Percentiles rank a stretch among this genome's conserved stretches.
Evolutionary conservation across 2,329 filamentous ascomycete genomes (phyloP).

Genomic region (Didymella exigua): DNA sequence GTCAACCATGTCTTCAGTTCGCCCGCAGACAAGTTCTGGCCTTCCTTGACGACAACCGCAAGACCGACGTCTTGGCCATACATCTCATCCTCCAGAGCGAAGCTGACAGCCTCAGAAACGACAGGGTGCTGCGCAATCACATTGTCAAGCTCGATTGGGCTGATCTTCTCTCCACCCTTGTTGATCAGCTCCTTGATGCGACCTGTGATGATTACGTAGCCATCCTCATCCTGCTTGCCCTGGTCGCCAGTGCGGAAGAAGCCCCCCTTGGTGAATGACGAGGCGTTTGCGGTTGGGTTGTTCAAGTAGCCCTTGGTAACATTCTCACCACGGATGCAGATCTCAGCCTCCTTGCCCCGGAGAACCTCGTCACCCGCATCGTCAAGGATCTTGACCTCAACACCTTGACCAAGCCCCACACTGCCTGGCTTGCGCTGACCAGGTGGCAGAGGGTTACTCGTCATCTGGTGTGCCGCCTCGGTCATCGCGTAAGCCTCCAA

Average conservation of each 20-base stretch:
- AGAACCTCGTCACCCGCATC: constrained; percentile 69
- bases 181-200: constrained; percentile 93
- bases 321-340: constrained; percentile 81
- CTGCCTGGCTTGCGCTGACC: constrained; percentile 78
- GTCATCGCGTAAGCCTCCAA: constrained; percentile 94
- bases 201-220: constrained; percentile 86
- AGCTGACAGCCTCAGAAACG: constrained; percentile 79
- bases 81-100: constrained; percentile 80
- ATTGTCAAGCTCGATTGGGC: constrained; percentile 86
- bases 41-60: constrained; percentile 74
- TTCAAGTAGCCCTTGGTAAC: constrained; percentile 86
- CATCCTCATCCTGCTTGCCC: constrained; percentile 78
- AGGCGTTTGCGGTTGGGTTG: constrained; percentile 75
- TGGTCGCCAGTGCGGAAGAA: constrained; percentile 91
- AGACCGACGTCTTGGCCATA: constrained; percentile 83
- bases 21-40: constrained; percentile 58
- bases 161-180: constrained; percentile 89
- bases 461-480: constrained; percentile 86
- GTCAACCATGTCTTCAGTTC: constrained; percentile 72
- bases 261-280: constrained; percentile 73
- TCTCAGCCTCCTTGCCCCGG: constrained; percentile 76
- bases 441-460: constrained; percentile 67
- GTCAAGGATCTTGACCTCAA: constrained; percentile 79
- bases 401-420: constrained; percentile 82
- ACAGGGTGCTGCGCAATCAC: constrained; percentile 74